Base-by-base conservation (phyloP, 2,329 filamentous ascomycete genomes). In the Myrmaecium sp. region DNA sequence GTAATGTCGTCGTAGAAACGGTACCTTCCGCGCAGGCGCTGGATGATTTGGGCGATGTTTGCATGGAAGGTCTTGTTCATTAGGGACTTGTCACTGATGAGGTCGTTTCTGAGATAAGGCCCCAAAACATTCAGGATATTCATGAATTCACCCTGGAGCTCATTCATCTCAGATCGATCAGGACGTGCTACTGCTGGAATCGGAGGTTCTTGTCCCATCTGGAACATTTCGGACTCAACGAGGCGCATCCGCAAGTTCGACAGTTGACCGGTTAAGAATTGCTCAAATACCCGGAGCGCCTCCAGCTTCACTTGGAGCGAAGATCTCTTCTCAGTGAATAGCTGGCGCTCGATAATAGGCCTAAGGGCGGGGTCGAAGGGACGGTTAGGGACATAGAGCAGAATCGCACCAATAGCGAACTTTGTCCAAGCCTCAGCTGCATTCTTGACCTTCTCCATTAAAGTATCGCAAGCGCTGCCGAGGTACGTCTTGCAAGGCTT, bases 1-100 rank as follows among this genome's bases (percentile, higher is more conserved):
- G 77, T 79, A 38, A 95, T 69, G 43, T 98, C 89, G 33, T 82
- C 79, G 41, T 94, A 95, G 9, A 72, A 71, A 20, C 72, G 66
- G 43, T 83, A 91, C 18, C 71, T 64, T 16, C 67, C 60, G 2
- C 62, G 64, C 5, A 98, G 62, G 23, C 84, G 69, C 28, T 64
- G 58, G 26, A 78, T 68, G 20, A 93, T 68, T 33, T 78, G 70
- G 5, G 59, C 54, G n/a, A 89, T 55, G 31, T 73, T 73, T 19
- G 58, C 54, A 26, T 58, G 60, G 17, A 66, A 26, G 31, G 42
- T 47, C 38, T 46, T 19, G 28, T 50, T 47, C 27, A 39, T 21
- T 23, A 40, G 32, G 18, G 46, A 38, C 19, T 46, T 43, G 18
- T 37, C 30, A 3, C 33, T 27, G 3, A 34, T 40, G 30, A 46